phyloP scores from a whole-genome alignment of 768 basidiomycete genomes.

The Suillus hirtellus region DNA sequence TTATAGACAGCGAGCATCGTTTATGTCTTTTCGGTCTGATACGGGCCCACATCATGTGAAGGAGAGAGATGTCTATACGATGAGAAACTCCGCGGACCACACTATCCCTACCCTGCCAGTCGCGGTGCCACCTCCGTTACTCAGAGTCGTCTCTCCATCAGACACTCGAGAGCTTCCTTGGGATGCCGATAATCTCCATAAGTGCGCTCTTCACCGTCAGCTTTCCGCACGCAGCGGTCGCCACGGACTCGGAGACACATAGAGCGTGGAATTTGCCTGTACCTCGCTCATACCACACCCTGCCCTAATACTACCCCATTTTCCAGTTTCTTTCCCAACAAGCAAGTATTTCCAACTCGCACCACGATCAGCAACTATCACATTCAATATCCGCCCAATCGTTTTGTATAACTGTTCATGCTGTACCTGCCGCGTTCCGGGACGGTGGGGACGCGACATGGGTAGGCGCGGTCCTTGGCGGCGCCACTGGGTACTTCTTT shows the following conservation, averaged over 20 bases:
- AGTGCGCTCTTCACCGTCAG: slow-evolving; percentile 22
- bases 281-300: neutral
- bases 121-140: neutral
- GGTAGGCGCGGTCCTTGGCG: neutral
- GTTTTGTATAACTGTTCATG: slow-evolving; percentile 1
- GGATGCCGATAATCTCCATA: slow-evolving; percentile 19
- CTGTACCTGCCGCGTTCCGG: neutral
- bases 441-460: neutral
- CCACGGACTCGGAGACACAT: slow-evolving; percentile 7
- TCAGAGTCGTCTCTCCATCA: neutral
- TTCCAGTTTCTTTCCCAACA: neutral
- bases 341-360: neutral
- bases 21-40: slow-evolving; percentile 8
- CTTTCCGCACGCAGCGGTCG: slow-evolving; percentile 22
- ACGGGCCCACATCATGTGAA: neutral
- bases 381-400: slow-evolving; percentile 5
- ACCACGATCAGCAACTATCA: neutral
- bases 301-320: neutral
- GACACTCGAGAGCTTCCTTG: slow-evolving; percentile 27
- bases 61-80: neutral
- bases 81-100: slow-evolving; percentile 7
- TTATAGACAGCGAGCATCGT: slow-evolving; percentile 12
- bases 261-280: neutral
- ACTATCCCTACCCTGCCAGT: slow-evolving; percentile 7
- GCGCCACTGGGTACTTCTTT: slow-evolving; percentile 33